Conservation (phyloP, 2,329 filamentous ascomycete species). For the Leptographium flavum region DNA sequence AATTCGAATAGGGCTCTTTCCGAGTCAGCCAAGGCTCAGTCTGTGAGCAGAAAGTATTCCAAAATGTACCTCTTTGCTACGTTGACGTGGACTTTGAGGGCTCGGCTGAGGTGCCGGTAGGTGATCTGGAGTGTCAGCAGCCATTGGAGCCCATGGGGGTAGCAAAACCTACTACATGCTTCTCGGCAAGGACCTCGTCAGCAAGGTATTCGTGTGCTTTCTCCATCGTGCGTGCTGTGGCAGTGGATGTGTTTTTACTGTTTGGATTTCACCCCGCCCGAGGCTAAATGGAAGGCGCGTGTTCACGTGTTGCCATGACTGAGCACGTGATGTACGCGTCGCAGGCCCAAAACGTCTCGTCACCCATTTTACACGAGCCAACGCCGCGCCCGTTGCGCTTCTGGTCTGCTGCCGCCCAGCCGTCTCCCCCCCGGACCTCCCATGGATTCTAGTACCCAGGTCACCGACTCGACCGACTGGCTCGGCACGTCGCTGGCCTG, state of each 20-base stretch:
- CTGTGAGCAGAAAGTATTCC: slow-evolving; percentile 3
- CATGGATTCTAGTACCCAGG: slow-evolving; percentile 18
- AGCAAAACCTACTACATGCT: slow-evolving; percentile 43
- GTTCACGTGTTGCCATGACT: slow-evolving; percentile 9
- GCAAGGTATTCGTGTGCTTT: slow-evolving; percentile 62
- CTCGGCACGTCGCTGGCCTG: slow-evolving; percentile 51
- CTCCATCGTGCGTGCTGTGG: slow-evolving; percentile 27
- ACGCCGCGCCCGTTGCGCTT: neutral
- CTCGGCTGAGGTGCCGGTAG: slow-evolving; percentile 72
- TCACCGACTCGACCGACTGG: slow-evolving; percentile 80
- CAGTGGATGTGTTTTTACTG: neutral
- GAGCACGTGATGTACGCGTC: slow-evolving; percentile 2
- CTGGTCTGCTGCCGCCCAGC: neutral
- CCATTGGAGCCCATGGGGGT: too few relatives aligned
- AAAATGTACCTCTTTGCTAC: slow-evolving; percentile 62
- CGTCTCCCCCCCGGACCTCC: neutral
- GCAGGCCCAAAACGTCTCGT: too few relatives aligned
- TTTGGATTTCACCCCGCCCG: neutral
- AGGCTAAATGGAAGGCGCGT: slow-evolving; percentile 8
- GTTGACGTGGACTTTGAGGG: slow-evolving; percentile 72
- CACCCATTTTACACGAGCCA: too few relatives aligned
- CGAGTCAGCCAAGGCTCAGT: too few relatives aligned
- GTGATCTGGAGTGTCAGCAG: slow-evolving; percentile 48
- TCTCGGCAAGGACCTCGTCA: slow-evolving; percentile 61
- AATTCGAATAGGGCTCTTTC: slow-evolving; percentile 77